Evolutionary conservation across 2,329 filamentous ascomycete genomes (phyloP).

Genomic region (Talaromyces sp.): DNA sequence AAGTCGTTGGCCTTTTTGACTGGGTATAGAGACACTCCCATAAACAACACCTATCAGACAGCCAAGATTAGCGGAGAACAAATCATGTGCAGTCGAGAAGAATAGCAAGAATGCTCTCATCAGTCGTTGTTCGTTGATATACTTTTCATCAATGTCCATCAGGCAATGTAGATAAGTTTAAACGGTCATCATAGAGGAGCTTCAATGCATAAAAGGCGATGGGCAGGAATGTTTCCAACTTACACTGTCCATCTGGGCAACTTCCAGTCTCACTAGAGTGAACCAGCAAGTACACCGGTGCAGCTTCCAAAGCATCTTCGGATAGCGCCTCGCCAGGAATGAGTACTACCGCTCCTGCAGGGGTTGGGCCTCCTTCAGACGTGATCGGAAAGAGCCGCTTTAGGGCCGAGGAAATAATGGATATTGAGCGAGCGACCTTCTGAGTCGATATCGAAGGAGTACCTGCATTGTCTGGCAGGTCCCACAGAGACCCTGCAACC

Average conservation of each 20-base stretch:
- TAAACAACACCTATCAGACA: slow-evolving; percentile 55
- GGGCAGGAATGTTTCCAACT: slow-evolving; percentile 48
- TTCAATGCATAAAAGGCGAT: slow-evolving; percentile 14
- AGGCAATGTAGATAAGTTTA: slow-evolving; percentile 99
- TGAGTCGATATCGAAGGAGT: slow-evolving; percentile 22
- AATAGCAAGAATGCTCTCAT: slow-evolving; percentile 47
- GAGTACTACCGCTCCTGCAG: slow-evolving; percentile 59
- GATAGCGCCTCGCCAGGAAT: slow-evolving; percentile 34
- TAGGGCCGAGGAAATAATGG: slow-evolving; percentile 65
- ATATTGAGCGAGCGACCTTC: slow-evolving; percentile 59
- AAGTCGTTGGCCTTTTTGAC: slow-evolving; percentile 39
- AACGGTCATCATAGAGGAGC: slow-evolving; percentile 73
- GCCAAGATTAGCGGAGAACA: slow-evolving; percentile 33
- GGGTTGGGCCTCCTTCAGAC: slow-evolving; percentile 70
- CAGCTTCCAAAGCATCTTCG: slow-evolving; percentile 24
- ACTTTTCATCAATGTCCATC: slow-evolving; percentile 80
- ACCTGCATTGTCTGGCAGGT: slow-evolving; percentile 29
- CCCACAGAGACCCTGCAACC: slow-evolving; percentile 37
- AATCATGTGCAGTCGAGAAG: neutral
- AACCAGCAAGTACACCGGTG: slow-evolving; percentile 60
- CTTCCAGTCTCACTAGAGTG: slow-evolving; percentile 92
- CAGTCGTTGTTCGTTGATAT: slow-evolving; percentile 65
- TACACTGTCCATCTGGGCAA: slow-evolving; percentile 84
- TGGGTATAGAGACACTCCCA: slow-evolving; percentile 44
- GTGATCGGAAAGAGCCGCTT: slow-evolving; percentile 63